Evolutionary conservation across 805 yeast species (phyloP).

Genomic region (Starmerella scarabaei): DNA sequence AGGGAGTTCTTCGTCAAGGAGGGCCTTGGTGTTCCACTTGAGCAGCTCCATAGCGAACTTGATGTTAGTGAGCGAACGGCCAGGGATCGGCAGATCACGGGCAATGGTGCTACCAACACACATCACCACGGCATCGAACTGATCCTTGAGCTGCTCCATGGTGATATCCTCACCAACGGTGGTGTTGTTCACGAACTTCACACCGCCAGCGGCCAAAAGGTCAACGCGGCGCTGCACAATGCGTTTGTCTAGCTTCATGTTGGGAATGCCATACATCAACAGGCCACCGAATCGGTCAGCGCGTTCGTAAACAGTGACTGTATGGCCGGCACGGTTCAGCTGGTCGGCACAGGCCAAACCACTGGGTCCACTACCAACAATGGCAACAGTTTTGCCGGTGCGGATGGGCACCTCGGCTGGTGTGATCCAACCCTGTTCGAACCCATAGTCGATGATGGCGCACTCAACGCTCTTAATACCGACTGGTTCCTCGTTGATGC

Average conservation of each 20-base stretch:
- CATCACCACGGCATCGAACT: conserved; percentile 72
- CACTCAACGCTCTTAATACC: conserved; percentile 94
- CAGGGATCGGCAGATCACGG: conserved; percentile 87
- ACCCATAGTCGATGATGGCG: conserved; percentile 91
- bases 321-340: conserved; percentile 89
- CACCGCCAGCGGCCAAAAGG: conserved; percentile 79
- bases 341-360: conserved; percentile 97
- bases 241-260: conserved; percentile 91
- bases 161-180: conserved; percentile 76
- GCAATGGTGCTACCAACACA: conserved; percentile 96
- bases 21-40: conserved; percentile 77
- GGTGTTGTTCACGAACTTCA: conserved; percentile 60
- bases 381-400: conserved; percentile 74
- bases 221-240: conserved; percentile 90
- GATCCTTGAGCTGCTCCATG: conserved; percentile 49
- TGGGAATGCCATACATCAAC: conserved; percentile 97
- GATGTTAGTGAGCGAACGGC: conserved; percentile 80
- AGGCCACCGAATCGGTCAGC: conserved; percentile 94
- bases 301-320: conserved; percentile 84
- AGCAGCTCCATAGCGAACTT: conserved; percentile 90
- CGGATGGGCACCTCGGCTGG: conserved; percentile 68
- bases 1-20: conserved; percentile 67
- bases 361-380: conserved; percentile 94
- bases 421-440: conserved; percentile 90
- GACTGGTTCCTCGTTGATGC: conserved; percentile 87